phyloP scores from a whole-genome alignment of 2,329 filamentous ascomycete genomes.

The Camillea tinctor region DNA sequence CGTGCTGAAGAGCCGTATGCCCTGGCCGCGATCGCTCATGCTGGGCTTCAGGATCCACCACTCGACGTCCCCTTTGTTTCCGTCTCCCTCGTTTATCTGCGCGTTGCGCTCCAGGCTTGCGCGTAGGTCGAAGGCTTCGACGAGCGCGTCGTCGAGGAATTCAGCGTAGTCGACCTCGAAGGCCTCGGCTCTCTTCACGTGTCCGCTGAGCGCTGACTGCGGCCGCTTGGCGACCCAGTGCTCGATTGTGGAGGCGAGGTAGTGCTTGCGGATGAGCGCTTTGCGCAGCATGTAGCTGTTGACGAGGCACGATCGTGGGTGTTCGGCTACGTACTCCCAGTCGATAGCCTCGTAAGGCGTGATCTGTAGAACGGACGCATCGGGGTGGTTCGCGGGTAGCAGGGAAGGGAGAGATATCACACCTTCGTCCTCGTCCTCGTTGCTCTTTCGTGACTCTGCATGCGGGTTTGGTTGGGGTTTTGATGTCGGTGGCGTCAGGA shows the following conservation, averaged over 20 bases:
- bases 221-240: slow-evolving; percentile 88
- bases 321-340: slow-evolving; percentile 69
- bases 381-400: slow-evolving; percentile 37
- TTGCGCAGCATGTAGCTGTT: slow-evolving; percentile 97
- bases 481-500: slow-evolving; percentile 49
- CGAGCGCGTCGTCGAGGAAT: slow-evolving; percentile 88
- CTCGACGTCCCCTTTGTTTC: slow-evolving; percentile 49
- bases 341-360: slow-evolving; percentile 83
- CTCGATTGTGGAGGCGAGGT: slow-evolving; percentile 77
- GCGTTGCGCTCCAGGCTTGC: slow-evolving; percentile 75
- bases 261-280: slow-evolving; percentile 94
- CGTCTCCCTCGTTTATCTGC: slow-evolving; percentile 21
- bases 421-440: slow-evolving; percentile 4
- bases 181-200: slow-evolving; percentile 75
- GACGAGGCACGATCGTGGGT: slow-evolving; percentile 63
- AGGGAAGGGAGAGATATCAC: slow-evolving; percentile 35
- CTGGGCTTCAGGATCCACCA: slow-evolving; percentile 99
- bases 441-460: slow-evolving; percentile 18
- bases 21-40: slow-evolving; percentile 95
- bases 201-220: slow-evolving; percentile 61
- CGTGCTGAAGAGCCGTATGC: slow-evolving; percentile 83
- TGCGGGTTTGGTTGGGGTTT: slow-evolving; percentile 1
- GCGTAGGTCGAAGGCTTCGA: slow-evolving; percentile 84
- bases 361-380: slow-evolving; percentile 68
- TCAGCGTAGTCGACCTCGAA: slow-evolving; percentile 97